Evolutionary conservation across 2,329 filamentous ascomycete genomes (phyloP), one percentile per base, ranked within the genome.

Genomic region (Penicillium freii): DNA sequence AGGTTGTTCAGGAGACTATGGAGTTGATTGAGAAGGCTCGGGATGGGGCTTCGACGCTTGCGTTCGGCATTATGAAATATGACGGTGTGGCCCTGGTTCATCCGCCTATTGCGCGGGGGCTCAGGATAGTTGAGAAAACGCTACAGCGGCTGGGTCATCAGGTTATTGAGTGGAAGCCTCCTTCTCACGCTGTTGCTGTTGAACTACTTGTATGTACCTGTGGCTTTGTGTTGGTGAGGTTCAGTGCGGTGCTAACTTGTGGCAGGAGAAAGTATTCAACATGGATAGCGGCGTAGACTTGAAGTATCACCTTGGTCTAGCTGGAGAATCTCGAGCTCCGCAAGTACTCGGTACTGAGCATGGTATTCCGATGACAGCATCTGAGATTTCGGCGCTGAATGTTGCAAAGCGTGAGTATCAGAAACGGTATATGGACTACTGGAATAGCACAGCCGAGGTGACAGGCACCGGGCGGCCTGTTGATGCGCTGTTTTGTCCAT

Each of bases 361-460:
- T 66, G 48, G 59, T 64, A 7, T 66, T 65, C 67, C 81, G 66
- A 74, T 61, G 57, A 79, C 63, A 43, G 78, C 77, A 0, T 69
- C 63, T 5, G 71, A 78, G 25, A 77, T 82, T 51, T 77, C 80
- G 45, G 74, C 70, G 2, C 62, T 79, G 46, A 87, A 86, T 6
- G 70, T 86, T 2, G 70, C 73, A 17, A 84, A 84, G 57, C 76
- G 84, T 1, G 75, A 81, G 27, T 82, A 79, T 49, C 82, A 86
- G 63, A 82, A 82, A 57, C 71, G 77, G 19, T 88, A 87, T 61
- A 79, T 85, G 70, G 84, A 87, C 51, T 87, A 86, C 65, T 87
- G 84, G 85, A 86, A 86, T 59, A 79, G 75, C 15, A 86, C 83
- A 0, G 75, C 71, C 0, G 70, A 75, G 4, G 46, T 75, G n/a